Conservation (phyloP, 805 yeast genomes). For the Zygotorulaspora chibaensis region DNA sequence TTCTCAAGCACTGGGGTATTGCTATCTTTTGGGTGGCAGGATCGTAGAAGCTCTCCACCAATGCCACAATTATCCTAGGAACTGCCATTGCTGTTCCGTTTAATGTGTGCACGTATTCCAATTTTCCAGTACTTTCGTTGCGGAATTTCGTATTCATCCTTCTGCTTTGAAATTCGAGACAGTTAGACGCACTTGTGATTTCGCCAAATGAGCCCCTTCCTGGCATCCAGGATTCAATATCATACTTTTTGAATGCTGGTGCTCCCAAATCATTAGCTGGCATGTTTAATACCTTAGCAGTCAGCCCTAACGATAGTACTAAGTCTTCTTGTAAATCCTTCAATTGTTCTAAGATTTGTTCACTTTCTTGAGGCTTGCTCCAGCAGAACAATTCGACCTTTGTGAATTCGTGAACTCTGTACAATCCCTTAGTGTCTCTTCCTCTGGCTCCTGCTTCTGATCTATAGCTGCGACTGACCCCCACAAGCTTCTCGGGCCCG, state of each 20-base stretch:
- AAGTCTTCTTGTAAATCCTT: constrained; percentile 61
- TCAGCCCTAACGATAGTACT: constrained; percentile 62
- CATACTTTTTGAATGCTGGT: constrained; percentile 87
- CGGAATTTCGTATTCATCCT: constrained; percentile 66
- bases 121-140: constrained; percentile 32
- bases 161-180: constrained; percentile 86
- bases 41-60: constrained; percentile 82
- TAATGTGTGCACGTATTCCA: constrained; percentile 65
- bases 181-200: constrained; percentile 83
- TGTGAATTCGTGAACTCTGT: constrained; percentile 93
- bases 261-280: constrained; percentile 90
- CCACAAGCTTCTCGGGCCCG: constrained; percentile 62
- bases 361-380: constrained; percentile 47
- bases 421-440: constrained; percentile 83
- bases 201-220: constrained; percentile 94
- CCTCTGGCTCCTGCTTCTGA: constrained; percentile 99
- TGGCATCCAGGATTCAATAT: constrained; percentile 98
- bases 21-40: constrained; percentile 46
- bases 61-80: constrained; percentile 84
- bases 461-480: constrained; percentile 80
- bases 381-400: constrained; percentile 89
- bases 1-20: constrained; percentile 65
- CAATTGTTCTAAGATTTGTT: constrained; percentile 52
- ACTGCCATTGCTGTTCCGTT: constrained; percentile 97
- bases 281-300: constrained; percentile 80